Conservation (phyloP, 2,329 filamentous ascomycete genomes). For the Apiospora malaysiana region DNA sequence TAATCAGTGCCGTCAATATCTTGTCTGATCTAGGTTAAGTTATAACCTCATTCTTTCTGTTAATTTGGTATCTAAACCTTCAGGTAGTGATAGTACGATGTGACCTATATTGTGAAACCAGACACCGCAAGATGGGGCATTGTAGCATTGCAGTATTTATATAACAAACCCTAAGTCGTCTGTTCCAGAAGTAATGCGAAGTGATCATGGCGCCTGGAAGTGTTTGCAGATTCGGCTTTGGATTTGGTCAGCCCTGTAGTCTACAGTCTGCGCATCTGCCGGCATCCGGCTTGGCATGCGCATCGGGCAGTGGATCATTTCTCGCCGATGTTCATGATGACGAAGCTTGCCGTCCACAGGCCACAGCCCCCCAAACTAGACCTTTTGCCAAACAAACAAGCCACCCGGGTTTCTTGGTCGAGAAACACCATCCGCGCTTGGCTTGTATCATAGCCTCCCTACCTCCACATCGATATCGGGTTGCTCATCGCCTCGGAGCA, state of each 20-base stretch:
- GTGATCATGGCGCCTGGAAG: background rate
- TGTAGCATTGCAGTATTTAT: background rate
- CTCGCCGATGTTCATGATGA: slow-evolving; percentile 6
- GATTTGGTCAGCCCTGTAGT: background rate
- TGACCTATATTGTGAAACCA: no score
- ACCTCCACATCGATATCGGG: background rate
- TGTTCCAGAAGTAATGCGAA: background rate
- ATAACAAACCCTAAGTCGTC: background rate
- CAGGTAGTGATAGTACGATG: no score
- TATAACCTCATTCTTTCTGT: background rate
- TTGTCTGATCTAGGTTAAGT: background rate
- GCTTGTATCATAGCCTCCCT: slow-evolving; percentile 4
- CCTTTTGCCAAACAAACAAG: background rate
- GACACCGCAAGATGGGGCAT: background rate
- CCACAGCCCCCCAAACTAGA: slow-evolving; percentile 10
- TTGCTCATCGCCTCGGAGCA: background rate
- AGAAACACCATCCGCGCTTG: background rate
- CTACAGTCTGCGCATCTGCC: background rate
- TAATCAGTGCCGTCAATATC: background rate
- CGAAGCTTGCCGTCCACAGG: slow-evolving; percentile 6
- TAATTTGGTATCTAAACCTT: no score
- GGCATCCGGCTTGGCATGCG: slow-evolving; percentile 7
- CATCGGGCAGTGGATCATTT: background rate
- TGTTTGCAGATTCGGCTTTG: background rate
- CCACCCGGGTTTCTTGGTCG: background rate